Base-by-base conservation (phyloP, 176 grass and related monocot species). In the Carex cristatella region DNA sequence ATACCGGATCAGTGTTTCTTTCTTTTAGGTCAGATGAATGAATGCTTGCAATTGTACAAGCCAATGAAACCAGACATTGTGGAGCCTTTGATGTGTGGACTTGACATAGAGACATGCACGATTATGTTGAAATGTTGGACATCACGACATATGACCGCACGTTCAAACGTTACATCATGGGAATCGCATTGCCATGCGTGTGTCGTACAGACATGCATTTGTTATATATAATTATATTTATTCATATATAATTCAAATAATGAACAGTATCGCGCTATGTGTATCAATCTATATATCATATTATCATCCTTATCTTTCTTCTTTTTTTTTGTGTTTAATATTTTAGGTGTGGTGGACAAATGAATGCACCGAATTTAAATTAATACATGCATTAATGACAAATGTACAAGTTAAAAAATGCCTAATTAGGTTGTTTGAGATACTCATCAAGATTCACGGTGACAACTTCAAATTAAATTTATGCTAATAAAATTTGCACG, bases 41-140 rank as follows among this genome's bases (percentile, higher is more conserved):
- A 44, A 81, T 81, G 79, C 16, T 64, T 61, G 33, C 35, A 81
- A 64, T 64, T 81, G 60, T 64, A 81, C 79, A 81, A 62, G 10
- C 79, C 79, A 81, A 49, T 67, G 30, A 40, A 82, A 61, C 2
- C 63, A 83, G 80, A 83, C 59, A 83, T 49, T 48, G 80, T 83
- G 80, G 80, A 83, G 61, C 80, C 80, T 7, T 67, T 83, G 80
- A 83, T 83, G 80, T 65, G 23, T 40, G 68, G 60, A 83, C 80
- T 32, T 65, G 63, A 65, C 44, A 49, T 30, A 30, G 61, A 65
- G 63, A 1, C 60, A 83, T 38, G 58, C 79, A 82, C 28, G 38
- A 82, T 14, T 64, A 51, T 68, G 61, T 38, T 67, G 80, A 83
- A 19, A 68, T 65, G 80, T 54, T 65, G 19, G 16, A 28, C 38